Conservation (phyloP, 768 basidiomycete species). For the Serendipita sp. region DNA sequence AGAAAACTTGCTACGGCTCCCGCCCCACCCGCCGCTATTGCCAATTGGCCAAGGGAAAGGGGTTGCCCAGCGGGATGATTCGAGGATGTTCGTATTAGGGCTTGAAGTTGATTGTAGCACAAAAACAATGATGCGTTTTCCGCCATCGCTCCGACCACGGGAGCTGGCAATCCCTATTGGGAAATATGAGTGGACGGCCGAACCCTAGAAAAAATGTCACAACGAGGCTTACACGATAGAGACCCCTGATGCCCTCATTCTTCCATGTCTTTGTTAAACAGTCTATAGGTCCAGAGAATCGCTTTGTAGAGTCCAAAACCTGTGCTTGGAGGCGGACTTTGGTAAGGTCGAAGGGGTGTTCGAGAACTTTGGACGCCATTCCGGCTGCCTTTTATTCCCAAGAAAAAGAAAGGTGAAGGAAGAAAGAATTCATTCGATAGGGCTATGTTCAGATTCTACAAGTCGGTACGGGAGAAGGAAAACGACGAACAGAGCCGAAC, state of each 20-base stretch:
- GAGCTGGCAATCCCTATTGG: conserved; percentile 71
- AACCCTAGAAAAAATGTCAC: not conserved
- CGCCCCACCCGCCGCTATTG: conserved; percentile 71
- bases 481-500: conserved; percentile 17
- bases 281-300: conserved; percentile 76
- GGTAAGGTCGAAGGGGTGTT: conserved; percentile 90
- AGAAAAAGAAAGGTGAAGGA: not conserved
- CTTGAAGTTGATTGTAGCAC: conserved; percentile 63
- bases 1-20: conserved; percentile 76
- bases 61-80: conserved; percentile 22
- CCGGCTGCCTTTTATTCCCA: conserved; percentile 46
- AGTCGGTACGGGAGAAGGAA: not conserved
- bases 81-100: conserved; percentile 31
- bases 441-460: not conserved
- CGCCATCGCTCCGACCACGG: conserved; percentile 78
- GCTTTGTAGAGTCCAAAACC: conserved; percentile 48
- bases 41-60: conserved; percentile 50
- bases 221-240: conserved; percentile 57
- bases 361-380: conserved; percentile 74
- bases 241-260: conserved; percentile 65
- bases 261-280: conserved; percentile 68
- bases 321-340: conserved; percentile 90
- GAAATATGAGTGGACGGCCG: not conserved
- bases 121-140: conserved; percentile 85
- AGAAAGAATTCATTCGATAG: not conserved